Evolutionary conservation across 352 stramenopile species (phyloP).

Genomic region (Globisporangium okanoganense): DNA sequence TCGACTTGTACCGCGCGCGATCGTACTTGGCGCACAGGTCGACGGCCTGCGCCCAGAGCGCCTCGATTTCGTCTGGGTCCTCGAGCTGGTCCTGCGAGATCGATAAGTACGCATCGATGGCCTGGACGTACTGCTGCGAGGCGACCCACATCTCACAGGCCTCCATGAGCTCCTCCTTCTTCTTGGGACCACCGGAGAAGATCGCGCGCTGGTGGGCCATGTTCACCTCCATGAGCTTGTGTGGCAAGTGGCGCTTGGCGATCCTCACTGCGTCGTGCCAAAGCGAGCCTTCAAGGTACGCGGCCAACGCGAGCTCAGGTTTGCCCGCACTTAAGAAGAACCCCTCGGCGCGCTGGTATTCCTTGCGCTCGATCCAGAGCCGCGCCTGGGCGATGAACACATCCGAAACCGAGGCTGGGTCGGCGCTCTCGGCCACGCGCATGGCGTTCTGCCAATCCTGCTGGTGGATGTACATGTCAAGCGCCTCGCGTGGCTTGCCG

Average conservation of each 20-base stretch:
- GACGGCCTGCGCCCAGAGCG: conserved; percentile 88
- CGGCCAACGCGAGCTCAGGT: conserved; percentile 86
- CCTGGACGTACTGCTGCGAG: conserved; percentile 85
- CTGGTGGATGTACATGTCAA: conserved; percentile 96
- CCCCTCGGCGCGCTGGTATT: conserved; percentile 80
- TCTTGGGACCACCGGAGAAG: conserved; percentile 71
- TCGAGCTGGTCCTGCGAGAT: conserved; percentile 67
- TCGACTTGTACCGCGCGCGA: conserved; percentile 81
- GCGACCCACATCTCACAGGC: conserved; percentile 88
- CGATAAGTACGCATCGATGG: conserved; percentile 91
- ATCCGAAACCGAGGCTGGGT: conserved; percentile 85
- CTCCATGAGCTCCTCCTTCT: conserved; percentile 79
- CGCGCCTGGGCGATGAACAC: conserved; percentile 91
- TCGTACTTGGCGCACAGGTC: conserved; percentile 87
- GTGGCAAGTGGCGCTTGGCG: conserved; percentile 88
- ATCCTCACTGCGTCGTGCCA: conserved; percentile 90
- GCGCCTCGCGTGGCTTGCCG: conserved; percentile 89
- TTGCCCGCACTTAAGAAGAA: conserved; percentile 92
- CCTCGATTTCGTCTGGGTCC: conserved; percentile 70
- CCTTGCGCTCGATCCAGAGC: conserved; percentile 81
- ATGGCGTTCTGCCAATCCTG: conserved; percentile 91
- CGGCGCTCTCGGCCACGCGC: conserved; percentile 88
- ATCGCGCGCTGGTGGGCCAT: conserved; percentile 78
- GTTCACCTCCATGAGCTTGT: conserved; percentile 91
- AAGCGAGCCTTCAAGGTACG: conserved; percentile 82